These are phyloP conservation scores for Periconia macrospinosa DNA, from an alignment of 2,329 filamentous ascomycete species.

Conservation along the genomic window DNA sequence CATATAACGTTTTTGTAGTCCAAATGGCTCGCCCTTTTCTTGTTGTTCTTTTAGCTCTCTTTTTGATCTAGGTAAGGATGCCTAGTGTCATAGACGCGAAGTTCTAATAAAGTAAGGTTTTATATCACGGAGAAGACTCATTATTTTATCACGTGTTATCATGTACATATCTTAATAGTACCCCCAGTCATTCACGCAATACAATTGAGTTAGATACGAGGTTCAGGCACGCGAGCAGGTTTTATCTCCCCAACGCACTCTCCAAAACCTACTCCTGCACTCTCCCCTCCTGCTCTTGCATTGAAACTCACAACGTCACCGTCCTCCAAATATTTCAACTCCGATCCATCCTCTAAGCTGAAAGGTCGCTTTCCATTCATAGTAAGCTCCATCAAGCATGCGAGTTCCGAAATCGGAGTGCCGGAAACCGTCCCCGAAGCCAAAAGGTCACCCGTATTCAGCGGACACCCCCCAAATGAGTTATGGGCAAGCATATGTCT, in stretches of 20 bases:
- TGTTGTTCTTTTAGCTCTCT: too few species aligned
- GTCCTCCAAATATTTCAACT: slow-evolving; percentile 45
- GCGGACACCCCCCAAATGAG: slow-evolving; percentile 45
- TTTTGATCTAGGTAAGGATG: too few species aligned
- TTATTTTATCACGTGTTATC: too few species aligned
- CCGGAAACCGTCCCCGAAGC: slow-evolving; percentile 51
- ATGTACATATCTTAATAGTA: too few species aligned
- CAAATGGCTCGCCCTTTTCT: too few species aligned
- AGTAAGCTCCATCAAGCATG: slow-evolving; percentile 47
- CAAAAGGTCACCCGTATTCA: slow-evolving; percentile 48
- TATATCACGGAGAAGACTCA: too few species aligned
- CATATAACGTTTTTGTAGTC: too few species aligned
- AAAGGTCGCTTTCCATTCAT: slow-evolving; percentile 37
- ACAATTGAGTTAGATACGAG: neutral
- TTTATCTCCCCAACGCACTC: slow-evolving; percentile 42
- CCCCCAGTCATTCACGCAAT: neutral
- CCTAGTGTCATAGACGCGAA: too few species aligned
- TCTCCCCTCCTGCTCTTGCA: slow-evolving; percentile 38
- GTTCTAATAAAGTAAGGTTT: too few species aligned
- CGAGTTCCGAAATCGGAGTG: slow-evolving; percentile 40
- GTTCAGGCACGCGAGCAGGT: slow-evolving; percentile 16
- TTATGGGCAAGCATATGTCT: slow-evolving; percentile 50
- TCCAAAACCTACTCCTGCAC: slow-evolving; percentile 43
- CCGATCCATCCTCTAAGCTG: slow-evolving; percentile 31
- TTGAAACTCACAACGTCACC: slow-evolving; percentile 45